Conservation (phyloP, 2,329 filamentous ascomycete genomes). For the Lomentospora prolificans region DNA sequence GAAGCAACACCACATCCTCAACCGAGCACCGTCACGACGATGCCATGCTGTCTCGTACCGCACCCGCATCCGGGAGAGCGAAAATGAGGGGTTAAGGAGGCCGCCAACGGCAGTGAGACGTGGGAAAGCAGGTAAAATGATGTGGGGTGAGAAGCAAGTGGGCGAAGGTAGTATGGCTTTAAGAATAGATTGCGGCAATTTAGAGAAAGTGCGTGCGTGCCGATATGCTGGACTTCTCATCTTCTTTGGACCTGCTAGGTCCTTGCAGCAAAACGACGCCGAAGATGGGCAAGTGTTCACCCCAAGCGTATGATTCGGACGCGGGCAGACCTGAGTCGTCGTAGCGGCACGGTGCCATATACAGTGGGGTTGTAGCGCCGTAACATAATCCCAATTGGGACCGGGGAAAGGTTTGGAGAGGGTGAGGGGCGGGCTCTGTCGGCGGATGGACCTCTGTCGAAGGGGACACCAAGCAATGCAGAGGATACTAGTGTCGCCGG, state of each 20-base stretch:
- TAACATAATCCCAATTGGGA: not conserved
- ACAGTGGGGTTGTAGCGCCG: not conserved
- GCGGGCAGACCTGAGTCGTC: not conserved
- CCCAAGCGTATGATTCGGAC: not conserved
- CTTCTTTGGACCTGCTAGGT: too few relatives aligned
- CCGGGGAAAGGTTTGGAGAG: not conserved
- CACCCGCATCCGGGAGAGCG: not conserved
- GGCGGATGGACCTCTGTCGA: not conserved
- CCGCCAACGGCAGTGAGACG: conserved; percentile 3
- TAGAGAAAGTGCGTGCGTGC: not conserved
- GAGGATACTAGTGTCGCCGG: not conserved
- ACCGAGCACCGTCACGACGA: not conserved
- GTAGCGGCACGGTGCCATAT: not conserved
- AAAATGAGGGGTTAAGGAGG: not conserved
- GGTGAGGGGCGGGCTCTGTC: not conserved
- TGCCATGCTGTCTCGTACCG: not conserved
- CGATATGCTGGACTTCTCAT: not conserved
- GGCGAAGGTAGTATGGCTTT: not conserved
- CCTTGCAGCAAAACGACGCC: too few relatives aligned
- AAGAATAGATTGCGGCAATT: conserved; percentile 4
- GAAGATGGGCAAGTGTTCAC: too few relatives aligned
- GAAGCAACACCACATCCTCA: not conserved
- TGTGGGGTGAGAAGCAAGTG: not conserved
- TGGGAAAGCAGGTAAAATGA: not conserved
- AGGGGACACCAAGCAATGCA: not conserved